Evolutionary conservation across 805 yeast species (phyloP), one percentile per base, ranked within the genome.

Genomic region (Maudiozyma serrabonitensis): DNA sequence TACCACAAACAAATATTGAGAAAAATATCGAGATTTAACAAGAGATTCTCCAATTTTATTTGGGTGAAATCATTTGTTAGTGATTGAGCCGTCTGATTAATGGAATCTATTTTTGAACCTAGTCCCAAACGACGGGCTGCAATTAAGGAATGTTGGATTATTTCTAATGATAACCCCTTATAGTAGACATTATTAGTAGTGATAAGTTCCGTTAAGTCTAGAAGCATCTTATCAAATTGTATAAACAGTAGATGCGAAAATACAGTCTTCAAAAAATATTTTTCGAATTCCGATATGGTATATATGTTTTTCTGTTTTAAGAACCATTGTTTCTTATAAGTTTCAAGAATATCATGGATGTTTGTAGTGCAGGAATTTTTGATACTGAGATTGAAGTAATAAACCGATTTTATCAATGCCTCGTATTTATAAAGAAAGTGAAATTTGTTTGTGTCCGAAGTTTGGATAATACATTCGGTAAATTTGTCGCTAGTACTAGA

Each of bases 321-420:
- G 6, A 66, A 35, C 70, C 74, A 70, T 43, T 63, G 62, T 8
- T 52, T 55, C 9, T 60, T 50, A 47, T 68, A 70, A n/a, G 58
- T 51, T 11, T 58, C 54, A 1, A 67, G 46, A 18, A 72, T 63
- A 43, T 63, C 62, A 1, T 51, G 52, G 12, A 72, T 52, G 46
- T 70, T 69, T 3, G 47, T 23, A 12, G 62, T 60, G 4, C 67
- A 58, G 41, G 62, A 64, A 12, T 64, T 53, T 26, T 57, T 63
- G 55, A 64, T 59, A 50, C 71, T 75, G 12, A 62, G 44, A 15
- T 66, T 58, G 8, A 72, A 52, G 28, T 61, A 64, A 52, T 66
- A 71, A 15, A 60, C 59, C 3, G 67, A 49, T 51, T 62, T 69
- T 2, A 72, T 58, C 41, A 71, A 56, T 0, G 59, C 47, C 41